Evolutionary conservation across 495 filamentous ascomycete genomes (phyloP).

Genomic region (Neurospora sp.): DNA sequence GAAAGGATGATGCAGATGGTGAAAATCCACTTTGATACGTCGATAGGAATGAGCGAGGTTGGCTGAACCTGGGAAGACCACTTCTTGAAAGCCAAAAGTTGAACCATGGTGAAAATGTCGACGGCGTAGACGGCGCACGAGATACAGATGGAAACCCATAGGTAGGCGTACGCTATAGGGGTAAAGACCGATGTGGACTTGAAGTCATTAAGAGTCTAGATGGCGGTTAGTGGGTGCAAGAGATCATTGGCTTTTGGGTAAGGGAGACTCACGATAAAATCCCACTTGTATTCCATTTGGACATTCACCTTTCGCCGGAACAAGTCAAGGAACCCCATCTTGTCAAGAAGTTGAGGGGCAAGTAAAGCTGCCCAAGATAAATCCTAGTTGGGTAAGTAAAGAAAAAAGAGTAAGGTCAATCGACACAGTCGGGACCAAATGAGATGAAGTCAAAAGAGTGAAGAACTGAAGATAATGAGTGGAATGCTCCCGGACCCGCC

Average conservation of each 20-base stretch:
- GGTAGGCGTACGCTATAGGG: slow-evolving; percentile 70
- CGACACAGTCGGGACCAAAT: background rate
- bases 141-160: slow-evolving; percentile 69
- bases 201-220: slow-evolving; percentile 81
- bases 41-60: slow-evolving; percentile 46
- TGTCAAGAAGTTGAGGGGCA: slow-evolving; percentile 19
- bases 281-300: slow-evolving; percentile 80
- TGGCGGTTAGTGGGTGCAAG: background rate
- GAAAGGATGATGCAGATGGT: slow-evolving; percentile 80
- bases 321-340: slow-evolving; percentile 68
- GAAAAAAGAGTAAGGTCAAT: slow-evolving; percentile 10
- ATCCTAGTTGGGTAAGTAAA: slow-evolving; percentile 15
- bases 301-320: slow-evolving; percentile 57
- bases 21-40: slow-evolving; percentile 78
- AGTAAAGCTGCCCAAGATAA: slow-evolving; percentile 20
- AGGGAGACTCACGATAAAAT: slow-evolving; percentile 65
- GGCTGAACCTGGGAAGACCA: slow-evolving; percentile 47
- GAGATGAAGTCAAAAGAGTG: slow-evolving; percentile 1
- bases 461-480: slow-evolving; percentile 5
- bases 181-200: slow-evolving; percentile 66
- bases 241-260: slow-evolving; percentile 2
- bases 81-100: slow-evolving; percentile 68
- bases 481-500: slow-evolving; percentile 25
- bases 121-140: slow-evolving; percentile 78
- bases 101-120: slow-evolving; percentile 87